These are phyloP conservation scores for Didymella segeticola DNA, from an alignment of 2,329 filamentous ascomycete species.

Conservation along the genomic window DNA sequence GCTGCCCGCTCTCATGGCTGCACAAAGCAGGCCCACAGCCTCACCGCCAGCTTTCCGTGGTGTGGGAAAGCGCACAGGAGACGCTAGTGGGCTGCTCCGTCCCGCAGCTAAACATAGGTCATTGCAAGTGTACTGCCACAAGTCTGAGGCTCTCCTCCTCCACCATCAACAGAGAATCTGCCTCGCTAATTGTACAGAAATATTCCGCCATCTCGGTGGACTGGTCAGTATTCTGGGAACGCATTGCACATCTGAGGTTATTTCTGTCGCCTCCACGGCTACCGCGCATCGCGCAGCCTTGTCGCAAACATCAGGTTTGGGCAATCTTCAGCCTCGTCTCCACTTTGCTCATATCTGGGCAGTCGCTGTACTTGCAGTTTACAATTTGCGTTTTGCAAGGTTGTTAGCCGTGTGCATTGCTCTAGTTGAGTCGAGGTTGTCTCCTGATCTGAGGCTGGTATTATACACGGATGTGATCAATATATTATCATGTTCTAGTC, in stretches of 20 bases:
- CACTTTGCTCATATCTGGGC: background rate
- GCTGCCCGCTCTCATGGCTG: background rate
- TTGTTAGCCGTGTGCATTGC: background rate
- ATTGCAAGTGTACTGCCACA: background rate
- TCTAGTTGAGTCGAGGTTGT: background rate
- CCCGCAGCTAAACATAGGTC: constrained; percentile 19
- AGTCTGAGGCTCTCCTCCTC: constrained; percentile 7
- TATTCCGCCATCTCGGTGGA: background rate
- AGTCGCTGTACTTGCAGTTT: background rate
- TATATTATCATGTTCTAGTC: too few species aligned
- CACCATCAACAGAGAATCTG: constrained; percentile 5
- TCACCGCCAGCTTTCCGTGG: constrained; percentile 1
- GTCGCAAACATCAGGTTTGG: background rate
- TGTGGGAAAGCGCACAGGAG: constrained; percentile 7
- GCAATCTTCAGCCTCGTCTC: background rate
- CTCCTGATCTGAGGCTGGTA: background rate
- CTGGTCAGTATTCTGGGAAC: background rate
- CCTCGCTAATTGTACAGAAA: constrained; percentile 10
- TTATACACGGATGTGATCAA: background rate
- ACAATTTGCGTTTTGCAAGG: background rate
- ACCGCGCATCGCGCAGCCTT: background rate
- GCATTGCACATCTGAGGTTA: background rate
- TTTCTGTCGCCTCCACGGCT: background rate
- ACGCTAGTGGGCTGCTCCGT: constrained; percentile 18
- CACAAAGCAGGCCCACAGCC: constrained; percentile 4